Conservation (phyloP, 805 yeast genomes). For the Maudiozyma barnettii region DNA sequence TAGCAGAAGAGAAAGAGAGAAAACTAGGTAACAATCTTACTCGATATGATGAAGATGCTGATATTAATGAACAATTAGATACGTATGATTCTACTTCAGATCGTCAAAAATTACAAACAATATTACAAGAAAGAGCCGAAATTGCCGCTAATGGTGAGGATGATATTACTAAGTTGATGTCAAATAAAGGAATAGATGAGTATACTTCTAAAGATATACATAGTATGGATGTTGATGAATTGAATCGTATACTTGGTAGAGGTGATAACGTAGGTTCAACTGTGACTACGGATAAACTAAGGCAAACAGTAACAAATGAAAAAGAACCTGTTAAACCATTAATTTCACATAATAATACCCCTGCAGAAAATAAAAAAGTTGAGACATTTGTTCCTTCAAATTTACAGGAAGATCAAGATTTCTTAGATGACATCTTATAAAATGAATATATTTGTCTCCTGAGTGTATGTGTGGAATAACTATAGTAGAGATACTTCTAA, state of each 20-base stretch:
- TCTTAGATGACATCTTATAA: conserved; percentile 20
- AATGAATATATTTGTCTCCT: no score
- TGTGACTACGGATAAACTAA: no score
- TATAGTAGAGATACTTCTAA: no score
- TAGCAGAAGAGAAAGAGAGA: conserved; percentile 10
- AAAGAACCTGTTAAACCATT: no score
- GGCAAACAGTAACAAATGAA: no score
- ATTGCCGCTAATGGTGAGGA: background rate
- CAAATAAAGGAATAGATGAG: background rate
- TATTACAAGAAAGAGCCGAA: conserved; percentile 4
- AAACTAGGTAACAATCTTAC: conserved; percentile 16
- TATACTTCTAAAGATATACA: conserved; percentile 1
- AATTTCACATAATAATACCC: no score
- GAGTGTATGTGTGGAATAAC: no score
- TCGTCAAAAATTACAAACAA: conserved; percentile 7
- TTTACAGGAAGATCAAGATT: conserved; percentile 19
- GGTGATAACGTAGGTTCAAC: background rate
- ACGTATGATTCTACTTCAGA: conserved; percentile 2
- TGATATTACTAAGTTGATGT: no score
- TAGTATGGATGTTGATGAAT: conserved; percentile 1
- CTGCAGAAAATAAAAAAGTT: background rate
- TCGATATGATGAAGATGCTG: conserved; percentile 17
- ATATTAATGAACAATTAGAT: conserved; percentile 8
- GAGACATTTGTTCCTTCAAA: conserved; percentile 12
- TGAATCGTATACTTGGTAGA: conserved; percentile 1